These are phyloP conservation scores for Erysimum cheiranthoides DNA, from an alignment of 345 rosid genomes.

Conservation along the genomic window DNA sequence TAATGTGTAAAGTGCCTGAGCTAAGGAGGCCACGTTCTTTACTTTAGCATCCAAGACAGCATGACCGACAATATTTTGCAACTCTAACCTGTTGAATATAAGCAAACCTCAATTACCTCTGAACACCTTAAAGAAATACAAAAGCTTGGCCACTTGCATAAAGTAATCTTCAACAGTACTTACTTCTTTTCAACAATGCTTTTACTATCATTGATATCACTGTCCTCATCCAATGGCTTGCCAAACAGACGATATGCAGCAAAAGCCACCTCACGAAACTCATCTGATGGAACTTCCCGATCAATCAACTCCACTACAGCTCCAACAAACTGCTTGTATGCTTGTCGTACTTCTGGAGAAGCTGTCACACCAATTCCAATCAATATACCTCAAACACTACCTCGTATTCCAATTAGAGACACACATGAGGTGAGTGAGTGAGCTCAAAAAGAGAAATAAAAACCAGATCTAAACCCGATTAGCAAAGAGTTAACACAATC, in stretches of 20 bases:
- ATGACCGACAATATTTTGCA: conserved; percentile 79
- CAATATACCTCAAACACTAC: conserved; percentile 12
- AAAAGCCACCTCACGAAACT: conserved; percentile 74
- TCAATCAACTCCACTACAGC: conserved; percentile 77
- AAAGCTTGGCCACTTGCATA: conserved; percentile 19
- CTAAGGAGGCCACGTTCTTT: conserved; percentile 63
- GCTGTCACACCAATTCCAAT: conserved; percentile 57
- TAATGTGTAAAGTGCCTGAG: conserved; percentile 58
- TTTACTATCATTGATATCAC: conserved; percentile 32
- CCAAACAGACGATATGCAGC: conserved; percentile 61
- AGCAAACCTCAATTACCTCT: background rate
- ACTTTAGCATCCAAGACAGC: conserved; percentile 55
- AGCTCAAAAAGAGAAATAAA: too few species aligned
- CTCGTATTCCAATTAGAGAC: conserved; percentile 5
- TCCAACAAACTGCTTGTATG: conserved; percentile 78
- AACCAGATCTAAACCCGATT: too few species aligned
- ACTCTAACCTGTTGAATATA: conserved; percentile 61
- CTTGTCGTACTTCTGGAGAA: conserved; percentile 78
- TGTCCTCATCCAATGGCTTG: conserved; percentile 54
- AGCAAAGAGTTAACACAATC: too few species aligned
- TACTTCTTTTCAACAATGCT: conserved; percentile 52
- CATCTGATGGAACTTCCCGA: conserved; percentile 81
- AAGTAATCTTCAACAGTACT: conserved; percentile 1
- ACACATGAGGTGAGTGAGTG: too few species aligned
- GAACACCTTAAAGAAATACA: conserved; percentile 12